A percentile compares a stretch with the other conserved stretches of the same genome.
phyloP scores from a whole-genome alignment of 495 filamentous ascomycete genomes.

The Podospora didyma region DNA sequence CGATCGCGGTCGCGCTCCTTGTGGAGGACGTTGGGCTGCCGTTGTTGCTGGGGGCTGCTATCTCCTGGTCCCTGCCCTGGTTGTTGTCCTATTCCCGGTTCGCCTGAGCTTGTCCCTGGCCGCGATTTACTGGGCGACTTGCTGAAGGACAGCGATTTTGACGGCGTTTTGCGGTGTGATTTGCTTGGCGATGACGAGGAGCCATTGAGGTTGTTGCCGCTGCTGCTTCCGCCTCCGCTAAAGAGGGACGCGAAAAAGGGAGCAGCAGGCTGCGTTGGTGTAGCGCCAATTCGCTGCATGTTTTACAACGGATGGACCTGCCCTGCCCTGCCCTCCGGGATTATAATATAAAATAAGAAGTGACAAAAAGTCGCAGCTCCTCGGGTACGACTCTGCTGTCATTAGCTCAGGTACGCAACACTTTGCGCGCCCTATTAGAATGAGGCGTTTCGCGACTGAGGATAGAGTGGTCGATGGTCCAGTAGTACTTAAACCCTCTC shows the following conservation, averaged over 20 bases:
- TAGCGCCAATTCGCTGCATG: not conserved
- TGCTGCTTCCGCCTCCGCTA: not conserved
- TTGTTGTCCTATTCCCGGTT: conserved; percentile 13
- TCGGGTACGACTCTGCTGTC: not conserved
- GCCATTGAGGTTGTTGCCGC: not conserved
- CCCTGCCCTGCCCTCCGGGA: too few relatives aligned
- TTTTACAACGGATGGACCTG: not conserved
- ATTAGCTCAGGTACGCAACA: not conserved
- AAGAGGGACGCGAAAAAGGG: conserved; percentile 2
- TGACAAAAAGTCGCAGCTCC: not conserved
- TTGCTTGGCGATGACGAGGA: not conserved
- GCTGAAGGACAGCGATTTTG: not conserved
- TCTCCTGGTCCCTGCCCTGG: not conserved
- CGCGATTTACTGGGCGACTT: conserved; percentile 27
- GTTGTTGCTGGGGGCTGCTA: too few relatives aligned
- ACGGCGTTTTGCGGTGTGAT: not conserved
- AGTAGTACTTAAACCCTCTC: too few relatives aligned
- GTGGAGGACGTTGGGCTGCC: conserved; percentile 31
- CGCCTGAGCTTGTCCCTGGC: conserved; percentile 38
- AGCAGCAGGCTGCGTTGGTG: not conserved
- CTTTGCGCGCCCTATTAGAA: not conserved
- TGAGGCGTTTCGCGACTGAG: too few relatives aligned
- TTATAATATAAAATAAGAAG: too few relatives aligned
- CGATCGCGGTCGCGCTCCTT: conserved; percentile 41
- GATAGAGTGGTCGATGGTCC: too few relatives aligned